Conservation (phyloP, 768 basidiomycete species). For the Steccherinum ochraceum region DNA sequence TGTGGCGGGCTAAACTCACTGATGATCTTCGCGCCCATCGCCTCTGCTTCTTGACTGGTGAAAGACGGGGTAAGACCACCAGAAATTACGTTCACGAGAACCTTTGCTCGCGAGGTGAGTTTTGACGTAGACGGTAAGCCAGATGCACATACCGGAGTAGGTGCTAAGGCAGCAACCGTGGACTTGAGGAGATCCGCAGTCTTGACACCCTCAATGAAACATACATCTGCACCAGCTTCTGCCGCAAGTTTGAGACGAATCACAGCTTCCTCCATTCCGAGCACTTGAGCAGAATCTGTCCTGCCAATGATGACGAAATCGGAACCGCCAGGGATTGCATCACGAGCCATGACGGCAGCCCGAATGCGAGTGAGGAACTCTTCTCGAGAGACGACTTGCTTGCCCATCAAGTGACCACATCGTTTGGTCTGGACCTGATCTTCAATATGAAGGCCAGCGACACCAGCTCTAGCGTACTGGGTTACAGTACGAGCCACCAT, state of each 20-base stretch:
- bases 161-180: constrained; percentile 62
- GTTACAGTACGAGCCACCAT: constrained; percentile 72
- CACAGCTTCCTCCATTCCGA: constrained; percentile 75
- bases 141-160: constrained; percentile 54
- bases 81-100: constrained; percentile 72
- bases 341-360: constrained; percentile 71
- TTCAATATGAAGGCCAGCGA: constrained; percentile 74
- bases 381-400: constrained; percentile 76
- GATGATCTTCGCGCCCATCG: constrained; percentile 69
- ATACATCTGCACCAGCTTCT: constrained; percentile 71
- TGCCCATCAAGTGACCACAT: constrained; percentile 75
- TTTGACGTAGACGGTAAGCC: background rate
- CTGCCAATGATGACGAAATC: constrained; percentile 75
- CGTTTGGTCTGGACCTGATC: constrained; percentile 81
- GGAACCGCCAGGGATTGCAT: constrained; percentile 66
- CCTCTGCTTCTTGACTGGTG: constrained; percentile 62
- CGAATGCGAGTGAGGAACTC: constrained; percentile 71
- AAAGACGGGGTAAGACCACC: constrained; percentile 74
- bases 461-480: constrained; percentile 63
- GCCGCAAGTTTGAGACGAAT: constrained; percentile 61
- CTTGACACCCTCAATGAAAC: constrained; percentile 77
- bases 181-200: constrained; percentile 56
- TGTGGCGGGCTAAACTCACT: constrained; percentile 38
- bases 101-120: constrained; percentile 28
- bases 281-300: constrained; percentile 72